Evolutionary conservation across 2,329 filamentous ascomycete genomes (phyloP), one percentile per base, ranked within the genome.

Genomic region (Cladophialophora carrionii): DNA sequence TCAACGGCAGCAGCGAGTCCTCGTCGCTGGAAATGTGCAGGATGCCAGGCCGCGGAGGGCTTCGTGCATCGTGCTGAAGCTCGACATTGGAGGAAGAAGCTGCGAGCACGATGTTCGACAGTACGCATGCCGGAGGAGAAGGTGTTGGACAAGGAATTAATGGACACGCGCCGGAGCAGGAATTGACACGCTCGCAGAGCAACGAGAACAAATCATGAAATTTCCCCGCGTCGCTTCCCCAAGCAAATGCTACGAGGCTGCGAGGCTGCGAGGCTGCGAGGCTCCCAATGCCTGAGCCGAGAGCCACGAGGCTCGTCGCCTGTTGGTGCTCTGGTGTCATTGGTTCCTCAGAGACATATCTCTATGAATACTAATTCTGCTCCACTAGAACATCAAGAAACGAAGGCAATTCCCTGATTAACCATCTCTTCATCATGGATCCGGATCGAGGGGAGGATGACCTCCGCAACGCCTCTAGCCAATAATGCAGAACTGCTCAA

Each of bases 41-140:
- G 37, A n/a, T 22, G 3, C 8, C 24, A 34, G 8, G 43, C 31
- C 8, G 57, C 2, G n/a, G 31, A n/a, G 8, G 24, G 29, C 3
- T 48, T 49, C 29, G 7, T 29, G 29, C 52, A 20, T 54, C 24
- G 54, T 29, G n/a, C 41, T 17, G 61, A 69, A 61, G 62, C 59
- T 67, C 67, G 62, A 63, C 67, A 67, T 46, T 65, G 64, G 12
- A 69, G 62, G 29, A 69, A 67, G 62, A 69, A 69, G 57, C 64
- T 65, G 4, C 64, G 58, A 61, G 67, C 67, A 49, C 49, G 62
- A 26, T 63, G 67, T 43, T 69, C 67, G 37, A 69, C 29, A 54
- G 64, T 56, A 3, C 65, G 32, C 64, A 69, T 69, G 26, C 43
- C 22, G 17, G 29, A 22, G n/a, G n/a, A 26, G 20, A 34, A 46